phyloP scores from a whole-genome alignment of 2,329 filamentous ascomycete species.

The Arthrobotrys conoides region DNA sequence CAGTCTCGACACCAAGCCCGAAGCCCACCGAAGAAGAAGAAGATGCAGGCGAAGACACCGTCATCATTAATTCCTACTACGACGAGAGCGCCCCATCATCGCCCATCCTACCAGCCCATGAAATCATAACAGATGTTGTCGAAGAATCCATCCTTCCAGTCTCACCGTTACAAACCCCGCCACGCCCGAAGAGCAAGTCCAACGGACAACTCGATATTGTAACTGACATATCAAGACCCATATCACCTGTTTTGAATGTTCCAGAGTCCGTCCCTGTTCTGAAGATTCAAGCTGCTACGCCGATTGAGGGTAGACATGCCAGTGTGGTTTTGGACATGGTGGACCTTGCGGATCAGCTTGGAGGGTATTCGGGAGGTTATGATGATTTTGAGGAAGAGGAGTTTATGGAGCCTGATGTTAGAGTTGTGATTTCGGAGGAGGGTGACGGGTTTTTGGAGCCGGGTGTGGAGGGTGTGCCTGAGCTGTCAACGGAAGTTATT shows the following conservation, averaged over 20 bases:
- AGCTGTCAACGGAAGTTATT: not conserved
- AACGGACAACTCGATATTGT: constrained; percentile 12
- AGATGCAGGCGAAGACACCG: constrained; percentile 3
- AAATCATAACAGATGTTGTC: not conserved
- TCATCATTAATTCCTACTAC: not conserved
- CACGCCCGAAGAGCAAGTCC: constrained; percentile 7
- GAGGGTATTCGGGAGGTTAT: not conserved
- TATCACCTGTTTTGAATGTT: constrained; percentile 36
- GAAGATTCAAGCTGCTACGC: constrained; percentile 41
- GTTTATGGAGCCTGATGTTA: not conserved
- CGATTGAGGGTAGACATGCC: constrained; percentile 24
- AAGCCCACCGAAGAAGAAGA: not conserved
- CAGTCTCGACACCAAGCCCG: not conserved
- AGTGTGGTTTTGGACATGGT: constrained; percentile 7
- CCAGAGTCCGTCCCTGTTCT: constrained; percentile 27
- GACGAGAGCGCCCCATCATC: constrained; percentile 20
- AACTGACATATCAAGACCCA: not conserved
- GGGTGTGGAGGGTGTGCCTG: too few relatives aligned
- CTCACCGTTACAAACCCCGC: constrained; percentile 40
- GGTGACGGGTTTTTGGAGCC: not conserved
- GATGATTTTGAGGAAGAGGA: not conserved
- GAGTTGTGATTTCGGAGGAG: constrained; percentile 20
- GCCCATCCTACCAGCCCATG: not conserved
- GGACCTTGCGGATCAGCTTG: not conserved
- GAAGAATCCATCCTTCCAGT: constrained; percentile 34